These are phyloP conservation scores for Clonostachys rosea DNA, from an alignment of 2,329 filamentous ascomycete genomes.

Conservation along the genomic window DNA sequence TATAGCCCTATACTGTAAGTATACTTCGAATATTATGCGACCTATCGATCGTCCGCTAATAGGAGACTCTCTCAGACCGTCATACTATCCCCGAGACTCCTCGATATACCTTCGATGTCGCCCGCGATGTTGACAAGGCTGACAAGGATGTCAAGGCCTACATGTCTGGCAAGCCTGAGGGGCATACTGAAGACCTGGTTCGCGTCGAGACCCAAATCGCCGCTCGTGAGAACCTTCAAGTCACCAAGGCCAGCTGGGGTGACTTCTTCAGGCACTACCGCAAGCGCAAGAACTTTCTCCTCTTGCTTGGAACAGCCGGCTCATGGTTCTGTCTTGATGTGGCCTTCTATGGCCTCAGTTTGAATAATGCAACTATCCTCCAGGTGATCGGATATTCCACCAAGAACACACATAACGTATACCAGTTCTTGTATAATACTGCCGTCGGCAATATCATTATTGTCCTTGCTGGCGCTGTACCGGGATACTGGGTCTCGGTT, in stretches of 20 bases:
- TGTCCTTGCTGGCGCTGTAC: conserved; percentile 74
- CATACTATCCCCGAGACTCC: conserved; percentile 85
- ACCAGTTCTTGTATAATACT: conserved; percentile 89
- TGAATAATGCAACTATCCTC: conserved; percentile 92
- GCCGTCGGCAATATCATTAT: conserved; percentile 89
- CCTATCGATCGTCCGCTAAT: neutral
- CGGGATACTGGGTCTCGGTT: conserved; percentile 85
- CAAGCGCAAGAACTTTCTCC: conserved; percentile 65
- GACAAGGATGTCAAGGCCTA: conserved; percentile 72
- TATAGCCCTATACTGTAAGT: conserved; percentile 69
- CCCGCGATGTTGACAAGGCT: conserved; percentile 69
- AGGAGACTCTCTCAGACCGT: conserved; percentile 31
- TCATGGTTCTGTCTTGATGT: conserved; percentile 96
- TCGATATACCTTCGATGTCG: conserved; percentile 81
- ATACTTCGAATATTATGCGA: no score
- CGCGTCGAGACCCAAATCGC: conserved; percentile 55
- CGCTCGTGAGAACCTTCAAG: conserved; percentile 47
- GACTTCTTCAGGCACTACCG: conserved; percentile 71
- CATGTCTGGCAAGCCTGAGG: conserved; percentile 58
- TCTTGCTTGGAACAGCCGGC: conserved; percentile 79
- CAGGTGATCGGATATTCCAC: conserved; percentile 74
- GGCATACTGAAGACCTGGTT: conserved; percentile 60
- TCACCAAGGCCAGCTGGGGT: conserved; percentile 65
- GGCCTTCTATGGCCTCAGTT: conserved; percentile 99
- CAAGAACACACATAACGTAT: conserved; percentile 63